Conservation (phyloP, 2,329 filamentous ascomycete genomes). For the Aspergillus flavus region DNA sequence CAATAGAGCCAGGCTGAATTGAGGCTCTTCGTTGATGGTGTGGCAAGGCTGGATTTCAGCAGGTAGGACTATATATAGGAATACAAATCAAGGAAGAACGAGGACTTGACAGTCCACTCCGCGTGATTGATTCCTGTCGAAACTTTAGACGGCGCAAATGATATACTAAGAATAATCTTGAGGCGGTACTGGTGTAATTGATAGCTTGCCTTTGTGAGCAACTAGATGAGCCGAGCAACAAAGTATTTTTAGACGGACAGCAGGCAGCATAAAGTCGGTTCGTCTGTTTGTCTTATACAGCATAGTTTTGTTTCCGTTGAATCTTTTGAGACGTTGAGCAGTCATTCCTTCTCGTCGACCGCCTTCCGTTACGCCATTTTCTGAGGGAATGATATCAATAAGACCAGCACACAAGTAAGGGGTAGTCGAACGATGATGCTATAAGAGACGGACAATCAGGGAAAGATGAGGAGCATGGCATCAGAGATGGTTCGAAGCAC, state of each 20-base stretch:
- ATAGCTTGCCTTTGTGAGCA: conserved; percentile 1
- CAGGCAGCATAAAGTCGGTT: conserved; percentile 1
- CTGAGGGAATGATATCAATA: conserved; percentile 20
- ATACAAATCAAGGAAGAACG: background rate
- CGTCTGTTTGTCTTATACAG: conserved; percentile 11
- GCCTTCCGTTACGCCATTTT: conserved; percentile 26
- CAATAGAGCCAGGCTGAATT: background rate
- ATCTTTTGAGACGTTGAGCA: conserved; percentile 15
- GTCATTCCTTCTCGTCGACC: conserved; percentile 23
- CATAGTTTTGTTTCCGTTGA: conserved; percentile 23
- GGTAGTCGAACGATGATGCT: background rate
- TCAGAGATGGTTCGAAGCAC: background rate
- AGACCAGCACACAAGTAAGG: conserved; percentile 13
- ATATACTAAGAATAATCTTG: background rate
- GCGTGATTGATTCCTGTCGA: background rate
- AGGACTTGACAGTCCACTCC: background rate
- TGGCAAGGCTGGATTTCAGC: background rate
- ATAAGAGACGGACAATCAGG: background rate
- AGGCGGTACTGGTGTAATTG: conserved; percentile 2
- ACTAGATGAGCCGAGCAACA: background rate
- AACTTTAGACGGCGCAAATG: background rate
- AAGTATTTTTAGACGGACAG: background rate
- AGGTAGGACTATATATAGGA: background rate
- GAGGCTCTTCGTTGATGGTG: background rate
- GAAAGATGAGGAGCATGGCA: background rate